These are phyloP conservation scores for Yarrowia galli DNA, from an alignment of 1,139 yeast species.

Conservation along the genomic window DNA sequence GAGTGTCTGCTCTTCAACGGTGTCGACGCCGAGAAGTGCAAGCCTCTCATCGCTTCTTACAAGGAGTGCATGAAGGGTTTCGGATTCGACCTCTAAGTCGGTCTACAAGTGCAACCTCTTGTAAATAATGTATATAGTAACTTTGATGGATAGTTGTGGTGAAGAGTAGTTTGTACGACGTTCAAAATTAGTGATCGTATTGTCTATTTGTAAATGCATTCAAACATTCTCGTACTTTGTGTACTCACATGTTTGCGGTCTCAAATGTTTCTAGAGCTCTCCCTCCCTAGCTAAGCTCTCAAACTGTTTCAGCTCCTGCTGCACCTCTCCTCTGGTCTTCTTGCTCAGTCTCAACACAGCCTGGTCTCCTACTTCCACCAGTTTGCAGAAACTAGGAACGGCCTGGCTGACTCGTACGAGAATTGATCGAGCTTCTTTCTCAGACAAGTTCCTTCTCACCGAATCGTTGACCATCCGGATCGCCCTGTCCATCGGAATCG, in stretches of 20 bases:
- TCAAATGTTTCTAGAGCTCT: neutral
- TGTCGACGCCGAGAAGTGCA: slow-evolving; percentile 84
- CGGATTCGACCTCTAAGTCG: slow-evolving; percentile 66
- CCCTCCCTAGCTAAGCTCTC: neutral
- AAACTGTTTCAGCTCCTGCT: neutral
- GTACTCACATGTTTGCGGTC: too few species aligned
- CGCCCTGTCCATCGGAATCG: slow-evolving; percentile 3
- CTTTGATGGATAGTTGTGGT: neutral
- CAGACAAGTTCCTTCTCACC: slow-evolving; percentile 8
- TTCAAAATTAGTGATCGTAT: too few species aligned
- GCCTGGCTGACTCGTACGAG: slow-evolving; percentile 10
- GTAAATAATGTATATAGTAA: slow-evolving; percentile 37
- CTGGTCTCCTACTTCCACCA: slow-evolving; percentile 18
- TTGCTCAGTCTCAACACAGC: slow-evolving; percentile 4
- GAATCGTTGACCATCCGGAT: slow-evolving; percentile 18
- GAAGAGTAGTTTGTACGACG: too few species aligned
- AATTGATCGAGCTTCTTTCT: slow-evolving; percentile 13
- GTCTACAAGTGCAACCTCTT: neutral
- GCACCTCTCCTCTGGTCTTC: slow-evolving; percentile 20
- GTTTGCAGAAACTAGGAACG: slow-evolving; percentile 7
- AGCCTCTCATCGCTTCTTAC: slow-evolving; percentile 70
- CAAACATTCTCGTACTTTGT: too few species aligned
- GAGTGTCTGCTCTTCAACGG: slow-evolving; percentile 86
- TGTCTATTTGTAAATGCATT: too few species aligned
- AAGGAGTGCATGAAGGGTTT: slow-evolving; percentile 90